A percentile compares a stretch with the other conserved stretches of the same genome.
Conservation (phyloP, 139 green algal species). For the Spirogloea muscicola region DNA sequence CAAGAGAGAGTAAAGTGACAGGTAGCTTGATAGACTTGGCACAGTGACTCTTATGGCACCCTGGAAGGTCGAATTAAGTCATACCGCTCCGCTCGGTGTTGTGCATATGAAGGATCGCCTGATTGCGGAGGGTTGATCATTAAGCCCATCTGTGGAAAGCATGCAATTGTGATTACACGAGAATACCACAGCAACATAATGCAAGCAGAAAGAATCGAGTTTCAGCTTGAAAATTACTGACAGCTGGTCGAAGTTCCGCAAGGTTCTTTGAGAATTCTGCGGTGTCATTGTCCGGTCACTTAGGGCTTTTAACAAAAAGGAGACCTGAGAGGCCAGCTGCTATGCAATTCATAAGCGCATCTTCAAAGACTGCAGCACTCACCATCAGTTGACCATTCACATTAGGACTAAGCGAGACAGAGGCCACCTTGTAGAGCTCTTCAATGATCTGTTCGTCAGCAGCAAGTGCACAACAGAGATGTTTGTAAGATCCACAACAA, state of each 20-base stretch:
- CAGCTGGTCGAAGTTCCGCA: background rate
- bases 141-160: conserved; percentile 69
- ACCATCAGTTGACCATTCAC: conserved; percentile 79
- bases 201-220: too few species aligned
- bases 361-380: conserved; percentile 26
- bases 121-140: conserved; percentile 84
- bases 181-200: too few species aligned
- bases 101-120: conserved; percentile 74
- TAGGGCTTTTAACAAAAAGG: background rate
- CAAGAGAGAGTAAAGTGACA: background rate
- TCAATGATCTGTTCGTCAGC: conserved; percentile 49
- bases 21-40: background rate
- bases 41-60: background rate
- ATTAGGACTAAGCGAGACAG: conserved; percentile 91
- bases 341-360: background rate
- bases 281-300: background rate
- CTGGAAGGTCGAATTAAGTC: conserved; percentile 5
- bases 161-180: too few species aligned
- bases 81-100: conserved; percentile 58
- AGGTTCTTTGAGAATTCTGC: background rate
- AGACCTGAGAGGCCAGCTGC: background rate
- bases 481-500: background rate
- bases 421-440: conserved; percentile 84
- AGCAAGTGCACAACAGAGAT: background rate
- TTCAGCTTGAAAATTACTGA: background rate